phyloP scores from a whole-genome alignment of 2,329 filamentous ascomycete genomes.

The Phyllosticta ampelicida region DNA sequence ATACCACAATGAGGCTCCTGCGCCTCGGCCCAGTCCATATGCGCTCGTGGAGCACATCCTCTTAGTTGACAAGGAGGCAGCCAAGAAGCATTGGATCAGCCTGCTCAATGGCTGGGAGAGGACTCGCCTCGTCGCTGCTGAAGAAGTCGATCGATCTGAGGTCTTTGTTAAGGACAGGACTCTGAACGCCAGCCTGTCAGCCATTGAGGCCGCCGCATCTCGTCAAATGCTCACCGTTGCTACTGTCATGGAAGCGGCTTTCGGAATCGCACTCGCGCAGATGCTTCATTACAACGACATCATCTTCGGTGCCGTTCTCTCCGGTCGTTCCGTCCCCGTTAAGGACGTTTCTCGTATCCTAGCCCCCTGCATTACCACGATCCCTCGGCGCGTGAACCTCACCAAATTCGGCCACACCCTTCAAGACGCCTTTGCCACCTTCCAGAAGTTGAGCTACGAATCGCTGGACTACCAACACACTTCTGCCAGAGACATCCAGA shows the following conservation, averaged over 20 bases:
- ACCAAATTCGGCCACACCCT: slow-evolving; percentile 14
- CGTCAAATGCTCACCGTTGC: slow-evolving; percentile 22
- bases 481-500: slow-evolving; percentile 25
- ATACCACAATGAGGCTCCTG: slow-evolving; percentile 15
- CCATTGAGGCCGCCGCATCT: slow-evolving; percentile 19
- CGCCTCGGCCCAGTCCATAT: slow-evolving; percentile 15
- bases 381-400: slow-evolving; percentile 25
- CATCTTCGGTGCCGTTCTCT: slow-evolving; percentile 25
- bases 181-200: slow-evolving; percentile 15
- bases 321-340: slow-evolving; percentile 23
- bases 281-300: slow-evolving; percentile 19
- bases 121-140: slow-evolving; percentile 34
- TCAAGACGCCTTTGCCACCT: slow-evolving; percentile 15
- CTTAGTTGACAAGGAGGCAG: slow-evolving; percentile 17
- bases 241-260: slow-evolving; percentile 23
- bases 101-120: slow-evolving; percentile 18
- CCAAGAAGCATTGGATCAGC: slow-evolving; percentile 17
- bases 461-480: slow-evolving; percentile 28
- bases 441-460: slow-evolving; percentile 18
- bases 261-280: slow-evolving; percentile 25
- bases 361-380: slow-evolving; percentile 28
- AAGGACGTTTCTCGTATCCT: slow-evolving; percentile 23
- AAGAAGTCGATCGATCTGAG: not conserved
- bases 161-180: not conserved
- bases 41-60: slow-evolving; percentile 20